Percentiles rank a stretch among this genome's conserved stretches.
Conservation (phyloP, 108 stramenopile species). For the Pinguiococcus pyrenoidosus region DNA sequence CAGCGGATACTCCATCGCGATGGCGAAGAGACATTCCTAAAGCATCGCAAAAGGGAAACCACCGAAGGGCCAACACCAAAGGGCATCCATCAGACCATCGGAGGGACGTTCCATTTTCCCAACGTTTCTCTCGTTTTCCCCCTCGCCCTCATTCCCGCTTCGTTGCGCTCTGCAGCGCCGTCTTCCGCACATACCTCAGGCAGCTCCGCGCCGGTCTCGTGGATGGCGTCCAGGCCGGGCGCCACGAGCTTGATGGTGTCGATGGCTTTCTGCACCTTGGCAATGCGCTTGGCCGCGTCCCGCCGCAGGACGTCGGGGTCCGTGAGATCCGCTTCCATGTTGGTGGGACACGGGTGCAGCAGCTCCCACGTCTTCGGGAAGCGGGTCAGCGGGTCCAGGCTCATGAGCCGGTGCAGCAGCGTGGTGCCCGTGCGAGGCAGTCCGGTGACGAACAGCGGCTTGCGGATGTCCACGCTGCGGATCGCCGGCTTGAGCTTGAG, state of each 20-base stretch:
- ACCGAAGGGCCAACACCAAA: no score
- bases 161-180: no score
- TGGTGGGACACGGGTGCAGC: slow-evolving; percentile 9
- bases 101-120: background rate
- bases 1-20: background rate
- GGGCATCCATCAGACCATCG: no score
- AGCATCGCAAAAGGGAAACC: background rate
- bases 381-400: background rate
- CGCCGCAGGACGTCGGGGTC: no score
- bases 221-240: slow-evolving; percentile 8
- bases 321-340: background rate
- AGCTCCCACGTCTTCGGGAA: slow-evolving; percentile 15
- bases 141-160: no score
- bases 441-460: slow-evolving; percentile 22
- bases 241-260: background rate
- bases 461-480: no score
- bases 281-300: background rate
- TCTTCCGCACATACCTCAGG: slow-evolving; percentile 8
- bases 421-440: slow-evolving; percentile 25
- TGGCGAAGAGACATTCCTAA: background rate
- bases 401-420: slow-evolving; percentile 13
- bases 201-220: slow-evolving; percentile 16
- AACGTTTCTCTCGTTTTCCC: slow-evolving; percentile 5
- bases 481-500: slow-evolving; percentile 5
- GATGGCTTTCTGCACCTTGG: background rate